Evolutionary conservation across 495 filamentous ascomycete species (phyloP).

Genomic region (Aspergillus coremiiformis): DNA sequence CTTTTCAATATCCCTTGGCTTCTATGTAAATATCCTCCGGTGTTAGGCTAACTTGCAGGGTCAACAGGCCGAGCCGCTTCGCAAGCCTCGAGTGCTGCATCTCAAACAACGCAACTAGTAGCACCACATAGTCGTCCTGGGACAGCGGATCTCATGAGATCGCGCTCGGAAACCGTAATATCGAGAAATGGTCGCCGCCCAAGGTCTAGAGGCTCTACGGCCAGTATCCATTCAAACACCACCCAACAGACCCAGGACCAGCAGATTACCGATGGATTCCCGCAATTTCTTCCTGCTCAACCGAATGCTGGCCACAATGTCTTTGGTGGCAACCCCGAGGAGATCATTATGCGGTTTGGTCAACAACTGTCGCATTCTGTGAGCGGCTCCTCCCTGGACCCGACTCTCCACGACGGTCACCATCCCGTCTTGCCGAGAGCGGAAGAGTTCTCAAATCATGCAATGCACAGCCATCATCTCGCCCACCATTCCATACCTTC

Average conservation of each 20-base stretch:
- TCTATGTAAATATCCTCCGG: neutral
- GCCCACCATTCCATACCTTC: conserved; percentile 34
- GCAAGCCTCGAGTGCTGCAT: conserved; percentile 26
- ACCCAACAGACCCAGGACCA: conserved; percentile 63
- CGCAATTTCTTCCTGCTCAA: conserved; percentile 48
- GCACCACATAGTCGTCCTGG: conserved; percentile 37
- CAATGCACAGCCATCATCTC: conserved; percentile 40
- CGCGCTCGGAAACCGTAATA: conserved; percentile 52
- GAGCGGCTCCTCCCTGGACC: conserved; percentile 45
- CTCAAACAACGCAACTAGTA: conserved; percentile 34
- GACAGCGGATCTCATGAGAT: conserved; percentile 42
- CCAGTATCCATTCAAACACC: conserved; percentile 65
- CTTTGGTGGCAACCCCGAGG: conserved; percentile 51
- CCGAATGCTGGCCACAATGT: conserved; percentile 43
- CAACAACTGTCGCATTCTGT: conserved; percentile 48
- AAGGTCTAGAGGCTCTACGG: conserved; percentile 74
- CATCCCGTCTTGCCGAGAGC: conserved; percentile 38
- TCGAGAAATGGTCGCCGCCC: conserved; percentile 59
- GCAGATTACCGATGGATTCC: conserved; percentile 42
- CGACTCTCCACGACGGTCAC: conserved; percentile 44
- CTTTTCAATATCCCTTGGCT: neutral
- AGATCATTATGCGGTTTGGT: conserved; percentile 55
- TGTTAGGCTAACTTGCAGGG: conserved; percentile 11
- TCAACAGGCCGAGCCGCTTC: conserved; percentile 23
- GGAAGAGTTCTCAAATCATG: conserved; percentile 42